phyloP scores from a whole-genome alignment of 331 rosid species.

The Malus hybrid region DNA sequence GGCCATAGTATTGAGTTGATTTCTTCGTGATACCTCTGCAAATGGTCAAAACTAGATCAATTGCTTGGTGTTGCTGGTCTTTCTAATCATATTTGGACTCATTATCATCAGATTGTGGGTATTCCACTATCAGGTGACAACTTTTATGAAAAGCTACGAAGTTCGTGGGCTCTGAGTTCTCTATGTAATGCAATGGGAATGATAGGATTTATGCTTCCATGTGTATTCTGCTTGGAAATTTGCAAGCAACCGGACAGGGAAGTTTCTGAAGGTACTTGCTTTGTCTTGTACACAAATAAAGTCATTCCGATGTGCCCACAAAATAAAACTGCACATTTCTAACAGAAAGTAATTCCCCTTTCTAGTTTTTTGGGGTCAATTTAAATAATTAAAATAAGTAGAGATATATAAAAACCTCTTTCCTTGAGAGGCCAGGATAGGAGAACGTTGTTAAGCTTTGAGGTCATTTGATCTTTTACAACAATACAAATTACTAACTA shows the following conservation, averaged over 20 bases:
- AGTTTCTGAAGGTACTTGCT: slow-evolving; percentile 12
- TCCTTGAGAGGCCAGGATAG: not conserved
- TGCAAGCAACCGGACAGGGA: not conserved
- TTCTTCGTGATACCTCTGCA: not conserved
- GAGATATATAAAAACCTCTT: not conserved
- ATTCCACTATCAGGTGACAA: slow-evolving; percentile 7
- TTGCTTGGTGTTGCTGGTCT: not conserved
- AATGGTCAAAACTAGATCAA: slow-evolving; percentile 1
- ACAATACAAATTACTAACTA: not conserved
- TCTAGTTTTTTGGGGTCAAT: not conserved
- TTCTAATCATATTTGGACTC: slow-evolving; percentile 21
- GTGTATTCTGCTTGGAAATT: slow-evolving; percentile 8
- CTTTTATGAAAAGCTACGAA: slow-evolving; percentile 7
- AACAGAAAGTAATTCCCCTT: not conserved
- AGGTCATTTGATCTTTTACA: not conserved
- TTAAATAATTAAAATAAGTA: not conserved
- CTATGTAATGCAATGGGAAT: slow-evolving; percentile 5
- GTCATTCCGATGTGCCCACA: not conserved
- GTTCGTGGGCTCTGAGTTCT: slow-evolving; percentile 4
- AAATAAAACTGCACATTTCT: not conserved
- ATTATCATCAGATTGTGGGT: slow-evolving; percentile 19
- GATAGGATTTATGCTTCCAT: slow-evolving; percentile 4
- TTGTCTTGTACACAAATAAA: not conserved
- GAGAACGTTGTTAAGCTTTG: not conserved
- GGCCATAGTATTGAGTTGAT: not conserved